Percentiles rank a stretch among this genome's conserved stretches.
Evolutionary conservation across 257 asterid genomes (phyloP).

Genomic region (Nicotiana tabacum): DNA sequence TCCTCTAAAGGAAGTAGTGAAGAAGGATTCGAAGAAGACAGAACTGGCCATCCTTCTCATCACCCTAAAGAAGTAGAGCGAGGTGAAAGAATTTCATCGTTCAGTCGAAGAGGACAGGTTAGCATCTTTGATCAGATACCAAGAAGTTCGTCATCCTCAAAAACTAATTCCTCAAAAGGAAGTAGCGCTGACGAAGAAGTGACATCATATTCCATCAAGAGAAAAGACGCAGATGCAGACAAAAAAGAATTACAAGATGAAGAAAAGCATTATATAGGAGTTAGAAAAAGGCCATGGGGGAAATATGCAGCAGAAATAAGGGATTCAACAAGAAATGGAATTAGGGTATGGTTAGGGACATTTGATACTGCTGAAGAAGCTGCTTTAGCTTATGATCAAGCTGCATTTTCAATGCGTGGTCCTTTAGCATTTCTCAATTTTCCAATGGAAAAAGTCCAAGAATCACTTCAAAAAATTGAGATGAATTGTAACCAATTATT

Average conservation of each 20-base stretch:
- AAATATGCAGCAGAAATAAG: conserved; percentile 43
- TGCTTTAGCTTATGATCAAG: conserved; percentile 47
- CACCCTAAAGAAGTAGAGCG: not conserved
- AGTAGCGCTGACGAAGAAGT: not conserved
- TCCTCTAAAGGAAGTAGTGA: too few relatives aligned
- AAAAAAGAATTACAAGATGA: conserved; percentile 12
- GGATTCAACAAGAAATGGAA: conserved; percentile 43
- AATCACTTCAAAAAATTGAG: conserved; percentile 30
- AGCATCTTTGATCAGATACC: not conserved
- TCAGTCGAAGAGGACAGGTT: too few relatives aligned
- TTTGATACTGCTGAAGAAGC: conserved; percentile 36
- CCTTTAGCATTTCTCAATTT: conserved; percentile 28
- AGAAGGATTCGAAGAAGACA: not conserved
- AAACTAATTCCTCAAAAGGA: not conserved
- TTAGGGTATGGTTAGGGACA: conserved; percentile 54
- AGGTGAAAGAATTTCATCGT: not conserved
- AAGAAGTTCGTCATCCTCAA: not conserved
- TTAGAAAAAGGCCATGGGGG: conserved; percentile 48
- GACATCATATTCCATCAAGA: conserved; percentile 19
- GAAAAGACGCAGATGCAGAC: conserved; percentile 11
- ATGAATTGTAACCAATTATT: not conserved
- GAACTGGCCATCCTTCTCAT: not conserved
- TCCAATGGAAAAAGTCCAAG: conserved; percentile 22
- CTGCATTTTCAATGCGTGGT: conserved; percentile 39
- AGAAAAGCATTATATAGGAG: conserved; percentile 30